Evolutionary conservation across 768 basidiomycete genomes (phyloP).

Genomic region (Leccinum fibrillosum): DNA sequence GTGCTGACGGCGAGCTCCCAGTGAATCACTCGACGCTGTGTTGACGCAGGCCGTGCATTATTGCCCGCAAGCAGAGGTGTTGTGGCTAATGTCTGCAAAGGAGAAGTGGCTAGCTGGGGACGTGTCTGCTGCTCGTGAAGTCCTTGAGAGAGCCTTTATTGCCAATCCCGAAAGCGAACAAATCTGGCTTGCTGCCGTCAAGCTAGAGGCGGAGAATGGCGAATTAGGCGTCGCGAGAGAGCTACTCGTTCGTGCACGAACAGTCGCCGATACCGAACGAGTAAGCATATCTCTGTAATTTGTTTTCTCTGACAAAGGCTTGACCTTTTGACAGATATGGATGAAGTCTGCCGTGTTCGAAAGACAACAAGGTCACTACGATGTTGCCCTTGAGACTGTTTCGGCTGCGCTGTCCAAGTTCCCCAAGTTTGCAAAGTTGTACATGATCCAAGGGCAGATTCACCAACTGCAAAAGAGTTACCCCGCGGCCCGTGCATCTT

Average conservation of each 20-base stretch:
- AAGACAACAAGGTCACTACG: conserved; percentile 76
- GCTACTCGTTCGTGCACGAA: conserved; percentile 83
- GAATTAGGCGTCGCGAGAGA: conserved; percentile 84
- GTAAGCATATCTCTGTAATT: conserved; percentile 42
- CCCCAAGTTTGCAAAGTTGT: conserved; percentile 87
- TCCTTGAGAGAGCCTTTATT: conserved; percentile 86
- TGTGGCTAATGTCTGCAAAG: conserved; percentile 98
- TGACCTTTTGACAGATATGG: conserved; percentile 70
- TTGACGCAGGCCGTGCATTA: conserved; percentile 81
- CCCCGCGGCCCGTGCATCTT: conserved; percentile 72
- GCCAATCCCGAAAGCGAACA: conserved; percentile 96
- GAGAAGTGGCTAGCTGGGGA: conserved; percentile 93
- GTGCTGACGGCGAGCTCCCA: conserved; percentile 25
- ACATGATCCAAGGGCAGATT: conserved; percentile 98
- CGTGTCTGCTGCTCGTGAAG: conserved; percentile 85
- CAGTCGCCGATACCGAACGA: conserved; percentile 88
- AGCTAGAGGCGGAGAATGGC: conserved; percentile 94
- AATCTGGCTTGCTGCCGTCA: conserved; percentile 97
- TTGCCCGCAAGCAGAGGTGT: conserved; percentile 92
- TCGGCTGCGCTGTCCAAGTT: conserved; percentile 76
- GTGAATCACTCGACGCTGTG: conserved; percentile 78
- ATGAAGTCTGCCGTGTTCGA: conserved; percentile 98
- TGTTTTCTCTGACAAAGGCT: background rate
- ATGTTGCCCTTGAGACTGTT: conserved; percentile 72
- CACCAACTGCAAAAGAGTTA: conserved; percentile 59